Conservation (phyloP, 1,284 basidiomycete species). For the Ceratobasidium sp. region DNA sequence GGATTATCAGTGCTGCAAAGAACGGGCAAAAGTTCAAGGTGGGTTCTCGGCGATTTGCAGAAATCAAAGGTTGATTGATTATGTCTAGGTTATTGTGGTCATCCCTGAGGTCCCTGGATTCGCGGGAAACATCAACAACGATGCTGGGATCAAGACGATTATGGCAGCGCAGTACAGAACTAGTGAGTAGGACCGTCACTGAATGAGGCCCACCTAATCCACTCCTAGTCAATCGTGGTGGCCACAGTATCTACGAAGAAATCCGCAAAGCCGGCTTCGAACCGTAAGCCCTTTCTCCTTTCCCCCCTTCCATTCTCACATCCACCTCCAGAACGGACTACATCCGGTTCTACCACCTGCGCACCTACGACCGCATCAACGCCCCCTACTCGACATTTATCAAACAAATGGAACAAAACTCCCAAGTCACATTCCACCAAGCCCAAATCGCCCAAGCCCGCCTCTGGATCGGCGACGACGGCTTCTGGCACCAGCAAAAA, state of each 20-base stretch:
- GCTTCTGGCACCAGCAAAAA: conserved; percentile 48
- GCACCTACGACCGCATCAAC: conserved; percentile 92
- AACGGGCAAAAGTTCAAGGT: conserved; percentile 84
- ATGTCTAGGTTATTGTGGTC: conserved; percentile 73
- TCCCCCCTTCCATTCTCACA: conserved; percentile 9
- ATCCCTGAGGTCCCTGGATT: conserved; percentile 88
- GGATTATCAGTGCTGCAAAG: conserved; percentile 81
- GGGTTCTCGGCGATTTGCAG: conserved; percentile 41
- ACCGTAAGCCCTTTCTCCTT: conserved; percentile 66
- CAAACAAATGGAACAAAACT: conserved; percentile 73
- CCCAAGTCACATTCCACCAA: conserved; percentile 82
- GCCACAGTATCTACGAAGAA: conserved; percentile 85
- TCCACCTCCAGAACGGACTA: conserved; percentile 68
- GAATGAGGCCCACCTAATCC: background rate
- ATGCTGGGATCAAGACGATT: conserved; percentile 78
- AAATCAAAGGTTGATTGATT: conserved; percentile 21
- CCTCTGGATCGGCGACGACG: conserved; percentile 73
- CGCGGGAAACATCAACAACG: conserved; percentile 80
- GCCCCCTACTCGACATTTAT: conserved; percentile 73
- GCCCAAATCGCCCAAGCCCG: conserved; percentile 88
- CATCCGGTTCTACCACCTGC: conserved; percentile 89
- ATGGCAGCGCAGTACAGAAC: conserved; percentile 77
- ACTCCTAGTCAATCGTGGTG: conserved; percentile 76
- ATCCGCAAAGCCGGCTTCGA: conserved; percentile 82
- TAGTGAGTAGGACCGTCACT: conserved; percentile 48